Conservation (phyloP, 2,329 filamentous ascomycete species). For the Fusarium mangiferae region DNA sequence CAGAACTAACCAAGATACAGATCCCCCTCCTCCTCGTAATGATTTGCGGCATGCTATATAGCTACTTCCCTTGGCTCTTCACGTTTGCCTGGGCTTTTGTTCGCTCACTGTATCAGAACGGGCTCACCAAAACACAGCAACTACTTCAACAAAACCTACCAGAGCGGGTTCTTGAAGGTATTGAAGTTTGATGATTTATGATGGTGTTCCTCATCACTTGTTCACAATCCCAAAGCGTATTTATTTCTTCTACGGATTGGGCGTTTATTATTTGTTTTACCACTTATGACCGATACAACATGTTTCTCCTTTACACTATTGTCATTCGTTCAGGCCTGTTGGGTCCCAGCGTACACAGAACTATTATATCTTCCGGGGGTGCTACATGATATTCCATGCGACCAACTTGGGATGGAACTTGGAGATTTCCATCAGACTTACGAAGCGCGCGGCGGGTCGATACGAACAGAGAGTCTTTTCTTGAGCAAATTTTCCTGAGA, state of each 20-base stretch:
- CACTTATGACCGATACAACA: slow-evolving; percentile 18
- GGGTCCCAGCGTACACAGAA: background rate
- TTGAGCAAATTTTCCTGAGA: slow-evolving; percentile 9
- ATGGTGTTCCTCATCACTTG: slow-evolving; percentile 24
- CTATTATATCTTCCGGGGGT: background rate
- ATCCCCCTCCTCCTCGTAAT: slow-evolving; percentile 62
- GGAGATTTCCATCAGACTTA: background rate
- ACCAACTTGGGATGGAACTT: background rate
- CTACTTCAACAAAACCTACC: slow-evolving; percentile 41
- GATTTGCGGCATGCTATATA: slow-evolving; percentile 61
- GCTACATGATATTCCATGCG: background rate
- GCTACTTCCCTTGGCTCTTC: slow-evolving; percentile 61
- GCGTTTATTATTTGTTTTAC: slow-evolving; percentile 26
- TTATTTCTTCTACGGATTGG: slow-evolving; percentile 16
- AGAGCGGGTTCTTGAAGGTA: slow-evolving; percentile 43
- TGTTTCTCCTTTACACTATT: background rate
- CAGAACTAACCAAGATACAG: slow-evolving; percentile 47
- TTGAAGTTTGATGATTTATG: slow-evolving; percentile 44
- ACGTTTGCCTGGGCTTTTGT: slow-evolving; percentile 49
- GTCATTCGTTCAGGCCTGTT: slow-evolving; percentile 12
- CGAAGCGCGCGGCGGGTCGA: background rate
- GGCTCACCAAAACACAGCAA: slow-evolving; percentile 43
- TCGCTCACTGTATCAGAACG: slow-evolving; percentile 47
- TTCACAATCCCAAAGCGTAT: slow-evolving; percentile 28
- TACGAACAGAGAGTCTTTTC: background rate